Evolutionary conservation across 768 basidiomycete species (phyloP), one percentile per base, ranked within the genome.

Genomic region (Trametopsis cervina): DNA sequence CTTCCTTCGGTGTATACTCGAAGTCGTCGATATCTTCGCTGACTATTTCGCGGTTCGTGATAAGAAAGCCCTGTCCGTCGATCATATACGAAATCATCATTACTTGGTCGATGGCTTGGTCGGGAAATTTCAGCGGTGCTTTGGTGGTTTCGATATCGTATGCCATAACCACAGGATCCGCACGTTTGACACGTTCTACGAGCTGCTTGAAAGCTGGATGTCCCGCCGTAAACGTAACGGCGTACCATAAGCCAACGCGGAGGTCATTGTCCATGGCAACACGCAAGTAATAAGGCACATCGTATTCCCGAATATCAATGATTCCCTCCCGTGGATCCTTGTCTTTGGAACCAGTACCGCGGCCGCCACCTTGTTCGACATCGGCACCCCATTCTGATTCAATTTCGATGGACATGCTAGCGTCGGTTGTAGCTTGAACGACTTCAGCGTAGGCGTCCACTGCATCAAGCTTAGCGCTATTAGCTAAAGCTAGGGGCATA

Each of bases 81-180:
- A 99, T 73, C 94, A 99, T 98, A 68, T 98, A 99, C 38, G 96
- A 99, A 54, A 99, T 98, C 96, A 99, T 99, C 95, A 99, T 99
- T 58, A 99, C 92, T 63, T 97, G 94, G 70, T 98, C 96, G 21
- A 90, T 84, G 5, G 81, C 78, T 57, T 93, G 86, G 69, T 98
- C 96, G 1, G 96, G 95, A 62, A 98, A 98, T 66, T 98, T 98
- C 58, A 98, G 80, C n/a, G 96, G 95, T n/a, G 90, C 87, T 69
- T 99, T 99, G 1, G 94, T 95, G 15, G 91, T 94, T 66, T 99
- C 96, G 61, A 99, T 99, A 81, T 98, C 96, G 64, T 75, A 99
- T 0, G 96, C 96, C 90, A 99, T 87, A 44, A 99, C 93, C 37
- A 99, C 93, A 0, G 96, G 96, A 60, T 99, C 96, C 18, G 96